Evolutionary conservation across 805 yeast species (phyloP).

Genomic region (Candida khao-thaluensis): DNA sequence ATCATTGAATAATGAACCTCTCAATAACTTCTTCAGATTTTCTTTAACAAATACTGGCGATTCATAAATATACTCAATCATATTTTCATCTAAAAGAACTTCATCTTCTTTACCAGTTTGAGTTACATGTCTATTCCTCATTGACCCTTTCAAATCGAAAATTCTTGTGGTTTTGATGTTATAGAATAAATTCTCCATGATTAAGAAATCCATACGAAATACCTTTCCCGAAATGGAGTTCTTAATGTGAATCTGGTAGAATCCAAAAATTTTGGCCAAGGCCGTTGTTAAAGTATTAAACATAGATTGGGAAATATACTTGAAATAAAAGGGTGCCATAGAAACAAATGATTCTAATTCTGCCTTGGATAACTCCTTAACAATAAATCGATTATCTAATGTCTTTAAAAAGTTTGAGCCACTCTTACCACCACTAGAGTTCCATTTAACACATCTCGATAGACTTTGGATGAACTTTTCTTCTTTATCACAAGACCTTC

Average conservation of each 20-base stretch:
- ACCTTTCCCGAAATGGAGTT: conserved; percentile 73
- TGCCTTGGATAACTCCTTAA: conserved; percentile 82
- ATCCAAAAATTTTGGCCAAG: conserved; percentile 91
- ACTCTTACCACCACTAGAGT: conserved; percentile 93
- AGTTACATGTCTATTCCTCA: conserved; percentile 95
- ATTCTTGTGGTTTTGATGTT: conserved; percentile 78
- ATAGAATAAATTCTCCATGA: conserved; percentile 94
- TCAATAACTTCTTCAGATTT: conserved; percentile 77
- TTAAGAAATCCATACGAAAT: conserved; percentile 83
- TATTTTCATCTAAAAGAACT: conserved; percentile 91
- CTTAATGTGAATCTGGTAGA: conserved; percentile 85
- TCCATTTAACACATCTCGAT: conserved; percentile 93
- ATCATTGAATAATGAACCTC: conserved; percentile 94
- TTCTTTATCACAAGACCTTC: conserved; percentile 77
- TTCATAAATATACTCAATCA: conserved; percentile 97
- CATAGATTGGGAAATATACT: conserved; percentile 90
- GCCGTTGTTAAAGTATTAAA: conserved; percentile 95
- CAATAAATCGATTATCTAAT: conserved; percentile 81
- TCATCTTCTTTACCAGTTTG: conserved; percentile 96
- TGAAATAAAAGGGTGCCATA: conserved; percentile 95
- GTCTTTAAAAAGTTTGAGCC: conserved; percentile 94
- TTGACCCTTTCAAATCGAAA: conserved; percentile 95
- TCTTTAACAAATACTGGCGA: conserved; percentile 93
- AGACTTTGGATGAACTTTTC: conserved; percentile 82
- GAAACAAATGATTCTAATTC: conserved; percentile 92